Percentiles rank a stretch among this genome's conserved stretches.
Evolutionary conservation across 2,329 filamentous ascomycete species (phyloP).

Genomic region (Aspergillus ochraceus): DNA sequence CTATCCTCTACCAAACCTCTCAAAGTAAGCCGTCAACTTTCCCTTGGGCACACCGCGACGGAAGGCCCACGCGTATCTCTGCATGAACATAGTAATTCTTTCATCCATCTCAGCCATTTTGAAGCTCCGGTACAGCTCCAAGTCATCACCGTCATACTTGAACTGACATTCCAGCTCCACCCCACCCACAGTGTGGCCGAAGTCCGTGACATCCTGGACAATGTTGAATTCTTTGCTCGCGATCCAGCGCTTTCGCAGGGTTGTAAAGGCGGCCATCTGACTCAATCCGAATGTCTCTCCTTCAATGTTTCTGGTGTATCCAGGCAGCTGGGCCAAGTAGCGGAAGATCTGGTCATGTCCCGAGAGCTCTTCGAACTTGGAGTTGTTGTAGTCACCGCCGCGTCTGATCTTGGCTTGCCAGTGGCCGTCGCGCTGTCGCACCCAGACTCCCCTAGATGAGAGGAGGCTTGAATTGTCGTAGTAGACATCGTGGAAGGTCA

Average conservation of each 20-base stretch:
- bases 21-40: background rate
- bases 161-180: background rate
- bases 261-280: background rate
- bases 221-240: background rate
- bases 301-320: background rate
- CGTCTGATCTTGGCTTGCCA: constrained; percentile 7
- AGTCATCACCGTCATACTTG: background rate
- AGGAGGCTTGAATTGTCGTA: constrained; percentile 2
- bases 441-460: constrained; percentile 2
- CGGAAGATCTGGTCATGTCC: background rate
- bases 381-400: constrained; percentile 3
- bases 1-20: background rate
- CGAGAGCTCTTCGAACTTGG: constrained; percentile 1
- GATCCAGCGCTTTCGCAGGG: background rate
- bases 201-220: background rate
- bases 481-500: constrained; percentile 6
- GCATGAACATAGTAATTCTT: background rate
- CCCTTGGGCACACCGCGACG: background rate
- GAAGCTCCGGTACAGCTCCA: background rate
- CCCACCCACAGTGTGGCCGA: background rate
- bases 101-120: background rate
- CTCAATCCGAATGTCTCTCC: background rate
- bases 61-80: background rate
- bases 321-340: background rate
- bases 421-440: background rate